phyloP scores from a whole-genome alignment of 2,329 filamentous ascomycete species.

The Microcera coccophila region DNA sequence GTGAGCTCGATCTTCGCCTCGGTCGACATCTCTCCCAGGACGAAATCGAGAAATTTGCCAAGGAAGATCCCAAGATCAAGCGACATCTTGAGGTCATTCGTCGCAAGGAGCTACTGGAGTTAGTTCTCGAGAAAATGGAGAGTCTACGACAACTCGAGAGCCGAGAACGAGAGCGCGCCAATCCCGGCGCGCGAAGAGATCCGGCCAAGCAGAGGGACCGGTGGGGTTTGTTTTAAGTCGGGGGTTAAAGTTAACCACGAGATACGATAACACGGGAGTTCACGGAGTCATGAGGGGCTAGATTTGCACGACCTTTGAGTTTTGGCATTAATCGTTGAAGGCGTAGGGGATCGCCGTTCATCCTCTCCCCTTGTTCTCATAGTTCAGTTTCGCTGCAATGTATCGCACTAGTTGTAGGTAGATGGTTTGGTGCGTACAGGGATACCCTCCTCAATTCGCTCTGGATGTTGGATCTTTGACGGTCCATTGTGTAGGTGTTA shows the following conservation, averaged over 20 bases:
- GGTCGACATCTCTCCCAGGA: conserved; percentile 73
- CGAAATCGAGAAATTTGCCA: conserved; percentile 84
- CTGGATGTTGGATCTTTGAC: conserved; percentile 3
- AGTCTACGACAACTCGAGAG: conserved; percentile 79
- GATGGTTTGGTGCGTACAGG: conserved; percentile 18
- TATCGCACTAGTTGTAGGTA: conserved; percentile 16
- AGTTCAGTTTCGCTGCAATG: conserved; percentile 4
- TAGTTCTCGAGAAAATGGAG: conserved; percentile 95
- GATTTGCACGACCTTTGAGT: conserved; percentile 9
- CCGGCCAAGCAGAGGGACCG: conserved; percentile 41
- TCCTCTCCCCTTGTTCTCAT: conserved; percentile 2
- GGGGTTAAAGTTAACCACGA: conserved; percentile 15
- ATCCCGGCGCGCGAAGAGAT: conserved; percentile 21
- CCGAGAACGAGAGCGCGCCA: conserved; percentile 55
- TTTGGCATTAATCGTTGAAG: background rate
- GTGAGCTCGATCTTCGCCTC: conserved; percentile 82
- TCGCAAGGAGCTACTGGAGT: conserved; percentile 86
- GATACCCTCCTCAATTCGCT: conserved; percentile 31
- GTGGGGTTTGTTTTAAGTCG: conserved; percentile 48
- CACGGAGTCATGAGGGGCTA: conserved; percentile 26
- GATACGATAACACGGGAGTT: conserved; percentile 29
- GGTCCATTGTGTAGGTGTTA: background rate
- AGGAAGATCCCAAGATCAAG: conserved; percentile 86
- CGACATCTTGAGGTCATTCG: conserved; percentile 88
- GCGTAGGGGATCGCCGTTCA: conserved; percentile 6